phyloP scores from a whole-genome alignment of 163 green algal genomes.

The Chlamydomonas reinhardtii region DNA sequence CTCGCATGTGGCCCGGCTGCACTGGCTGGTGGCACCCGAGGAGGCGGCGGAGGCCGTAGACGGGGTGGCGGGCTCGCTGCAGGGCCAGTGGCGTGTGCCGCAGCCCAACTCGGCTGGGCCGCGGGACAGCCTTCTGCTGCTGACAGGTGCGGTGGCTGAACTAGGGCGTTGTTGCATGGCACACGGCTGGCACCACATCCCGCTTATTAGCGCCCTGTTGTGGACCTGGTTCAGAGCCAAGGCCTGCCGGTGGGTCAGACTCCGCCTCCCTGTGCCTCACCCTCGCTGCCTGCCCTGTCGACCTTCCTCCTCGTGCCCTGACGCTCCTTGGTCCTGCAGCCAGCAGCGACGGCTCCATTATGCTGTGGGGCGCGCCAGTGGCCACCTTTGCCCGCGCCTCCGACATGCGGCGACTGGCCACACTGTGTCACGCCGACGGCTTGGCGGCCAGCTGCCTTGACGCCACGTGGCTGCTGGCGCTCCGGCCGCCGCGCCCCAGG shows the following conservation, averaged over 20 bases:
- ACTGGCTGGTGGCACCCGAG: constrained; percentile 32
- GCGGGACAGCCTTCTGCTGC: constrained; percentile 26
- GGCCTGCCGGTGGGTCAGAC: background rate
- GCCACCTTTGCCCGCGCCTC: background rate
- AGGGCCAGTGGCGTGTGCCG: constrained; percentile 41
- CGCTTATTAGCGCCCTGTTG: too few species aligned
- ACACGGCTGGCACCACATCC: too few species aligned
- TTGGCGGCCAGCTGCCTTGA: constrained; percentile 16
- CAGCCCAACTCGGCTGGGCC: constrained; percentile 25
- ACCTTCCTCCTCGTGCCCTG: background rate
- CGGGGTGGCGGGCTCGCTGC: background rate
- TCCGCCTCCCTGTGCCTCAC: too few species aligned
- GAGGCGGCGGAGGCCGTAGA: too few species aligned
- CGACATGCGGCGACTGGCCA: background rate
- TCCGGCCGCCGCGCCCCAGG: too few species aligned
- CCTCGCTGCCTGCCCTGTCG: background rate
- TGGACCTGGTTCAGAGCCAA: background rate
- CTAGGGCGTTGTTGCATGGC: too few species aligned
- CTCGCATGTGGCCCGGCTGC: constrained; percentile 4
- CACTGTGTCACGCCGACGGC: constrained; percentile 36
- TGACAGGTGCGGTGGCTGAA: constrained; percentile 5
- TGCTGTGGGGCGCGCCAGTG: constrained; percentile 15
- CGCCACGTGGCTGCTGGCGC: constrained; percentile 21
- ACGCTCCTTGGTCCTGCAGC: background rate
- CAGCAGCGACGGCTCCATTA: constrained; percentile 22